These are phyloP conservation scores for Suillus subaureus DNA, from an alignment of 768 basidiomycete genomes.

Conservation along the genomic window DNA sequence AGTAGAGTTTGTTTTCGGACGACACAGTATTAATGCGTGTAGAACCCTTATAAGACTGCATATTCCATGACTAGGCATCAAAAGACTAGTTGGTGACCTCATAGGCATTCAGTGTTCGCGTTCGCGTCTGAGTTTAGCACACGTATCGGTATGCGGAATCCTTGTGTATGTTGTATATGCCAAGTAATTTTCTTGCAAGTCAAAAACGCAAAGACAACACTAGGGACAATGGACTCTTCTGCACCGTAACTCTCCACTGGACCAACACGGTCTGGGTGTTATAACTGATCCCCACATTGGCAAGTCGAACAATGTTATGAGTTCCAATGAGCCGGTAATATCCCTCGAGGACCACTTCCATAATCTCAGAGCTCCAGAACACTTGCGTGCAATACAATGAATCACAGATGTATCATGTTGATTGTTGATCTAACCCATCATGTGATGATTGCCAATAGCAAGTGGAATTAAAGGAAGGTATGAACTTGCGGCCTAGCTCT, in stretches of 20 bases:
- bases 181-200: background rate
- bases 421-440: background rate
- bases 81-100: background rate
- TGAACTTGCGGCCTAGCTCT: background rate
- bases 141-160: background rate
- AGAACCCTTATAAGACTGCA: background rate
- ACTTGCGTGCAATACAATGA: background rate
- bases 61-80: background rate
- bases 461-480: background rate
- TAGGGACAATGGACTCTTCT: background rate
- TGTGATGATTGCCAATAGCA: background rate
- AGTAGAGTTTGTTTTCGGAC: background rate
- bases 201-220: background rate
- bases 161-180: background rate
- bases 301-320: background rate
- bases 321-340: background rate
- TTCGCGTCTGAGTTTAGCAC: background rate
- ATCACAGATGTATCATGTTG: background rate
- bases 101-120: background rate
- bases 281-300: background rate
- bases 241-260: background rate
- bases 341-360: background rate
- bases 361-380: background rate
- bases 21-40: constrained; percentile 2
- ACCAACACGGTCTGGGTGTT: background rate